A percentile compares a stretch with the other conserved stretches of the same genome.
These are phyloP conservation scores for Gaertneriomyces semiglobifer DNA, from an alignment of 192 early-diverging fungal species.

Conservation along the genomic window DNA sequence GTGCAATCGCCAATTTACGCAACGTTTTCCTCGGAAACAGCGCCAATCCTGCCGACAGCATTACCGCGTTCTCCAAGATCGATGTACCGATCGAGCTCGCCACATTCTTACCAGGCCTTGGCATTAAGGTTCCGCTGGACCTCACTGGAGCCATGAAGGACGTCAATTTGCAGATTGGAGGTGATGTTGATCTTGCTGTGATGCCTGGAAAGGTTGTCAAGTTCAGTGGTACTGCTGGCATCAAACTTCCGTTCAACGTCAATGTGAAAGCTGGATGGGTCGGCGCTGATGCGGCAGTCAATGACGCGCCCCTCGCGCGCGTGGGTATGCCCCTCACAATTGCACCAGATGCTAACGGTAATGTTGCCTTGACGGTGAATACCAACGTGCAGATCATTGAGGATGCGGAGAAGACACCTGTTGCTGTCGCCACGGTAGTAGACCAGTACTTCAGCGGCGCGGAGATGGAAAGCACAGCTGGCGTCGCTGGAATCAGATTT, in stretches of 20 bases:
- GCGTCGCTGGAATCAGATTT: slow-evolving; percentile 8
- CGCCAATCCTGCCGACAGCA: slow-evolving; percentile 10
- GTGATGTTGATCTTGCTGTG: slow-evolving; percentile 12
- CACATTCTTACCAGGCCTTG: slow-evolving; percentile 20
- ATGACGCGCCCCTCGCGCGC: slow-evolving; percentile 22
- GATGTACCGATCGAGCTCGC: slow-evolving; percentile 11
- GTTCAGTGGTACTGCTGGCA: slow-evolving; percentile 12
- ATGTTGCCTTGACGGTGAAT: slow-evolving; percentile 2
- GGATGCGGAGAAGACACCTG: slow-evolving; percentile 14
- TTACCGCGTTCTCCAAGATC: slow-evolving; percentile 27
- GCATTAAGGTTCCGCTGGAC: slow-evolving; percentile 22
- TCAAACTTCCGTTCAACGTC: slow-evolving; percentile 16
- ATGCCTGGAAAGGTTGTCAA: slow-evolving; percentile 20
- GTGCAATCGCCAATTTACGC: slow-evolving; percentile 12
- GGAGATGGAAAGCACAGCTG: slow-evolving; percentile 16
- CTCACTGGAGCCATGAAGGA: background rate
- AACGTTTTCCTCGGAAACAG: slow-evolving; percentile 17
- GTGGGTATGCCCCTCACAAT: slow-evolving; percentile 22
- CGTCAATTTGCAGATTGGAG: background rate
- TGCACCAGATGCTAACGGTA: background rate
- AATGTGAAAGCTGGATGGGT: slow-evolving; percentile 8
- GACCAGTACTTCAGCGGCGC: slow-evolving; percentile 17
- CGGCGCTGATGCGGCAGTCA: slow-evolving; percentile 21
- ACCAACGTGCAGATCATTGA: slow-evolving; percentile 25
- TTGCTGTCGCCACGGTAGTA: slow-evolving; percentile 19